Evolutionary conservation across 2,329 filamentous ascomycete species (phyloP), one percentile per base, ranked within the genome.

Genomic region (Curvularia spicifera): DNA sequence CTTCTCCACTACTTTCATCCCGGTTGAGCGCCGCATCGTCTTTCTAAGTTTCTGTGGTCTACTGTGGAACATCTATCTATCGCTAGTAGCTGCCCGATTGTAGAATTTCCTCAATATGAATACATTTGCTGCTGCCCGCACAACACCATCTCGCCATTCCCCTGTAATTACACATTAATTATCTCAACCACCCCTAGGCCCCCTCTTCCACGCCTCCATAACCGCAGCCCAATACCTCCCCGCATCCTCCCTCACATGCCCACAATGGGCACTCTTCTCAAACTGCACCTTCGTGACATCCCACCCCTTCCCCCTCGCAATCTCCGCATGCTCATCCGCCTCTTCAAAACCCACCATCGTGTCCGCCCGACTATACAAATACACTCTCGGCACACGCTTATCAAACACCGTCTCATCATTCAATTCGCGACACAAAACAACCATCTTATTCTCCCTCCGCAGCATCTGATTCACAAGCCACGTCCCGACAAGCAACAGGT

Each of bases 31-130:
- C 28, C 82, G 91, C 28, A 90, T 90, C 64, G 79, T 93, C 51
- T 84, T 93, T 60, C 88, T 88, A n/a, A 87, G 87, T 65, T 76
- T 89, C 60, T 90, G 89, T 35, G 90, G 91, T 7, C 81, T 93
- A 39, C 81, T 81, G 10, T 94, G 91, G 91, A 89, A 89, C 1
- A 81, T 93, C 37, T 93, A 91, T 73, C 80, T 93, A 75, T 91
- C 88, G 65, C 78, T 93, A 63, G 78, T 88, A 56, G 83, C 75
- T 13, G 66, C 69, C 20, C 63, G 71, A n/a, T 53, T 76, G 33
- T 76, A 70, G 43, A 57, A 57, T 22, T 31, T 10, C 12, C 49
- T 20, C 15, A 46, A 54, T 45, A 48, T n/a, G 48, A 53, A 46
- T 44, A 35, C 26, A 45, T 35, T 47, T 48, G 26, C 31, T 49